Conservation (phyloP, 2,329 filamentous ascomycete species). For the Chrysoporthe deuterocubensis region DNA sequence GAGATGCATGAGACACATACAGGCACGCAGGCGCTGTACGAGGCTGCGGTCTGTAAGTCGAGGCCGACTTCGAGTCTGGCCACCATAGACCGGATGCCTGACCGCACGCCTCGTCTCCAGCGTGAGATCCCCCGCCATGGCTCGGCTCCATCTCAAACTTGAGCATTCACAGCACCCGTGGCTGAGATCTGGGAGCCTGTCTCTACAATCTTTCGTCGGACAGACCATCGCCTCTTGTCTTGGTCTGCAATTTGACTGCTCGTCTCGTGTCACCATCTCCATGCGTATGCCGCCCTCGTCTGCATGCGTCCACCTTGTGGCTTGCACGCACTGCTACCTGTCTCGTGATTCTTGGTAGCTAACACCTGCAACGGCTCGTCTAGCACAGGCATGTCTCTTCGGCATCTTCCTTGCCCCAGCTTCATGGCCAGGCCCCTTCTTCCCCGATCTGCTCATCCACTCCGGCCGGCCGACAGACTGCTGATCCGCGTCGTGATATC, state of each 20-base stretch:
- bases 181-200: slow-evolving; percentile 6
- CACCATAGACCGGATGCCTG: slow-evolving; percentile 1
- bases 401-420: background rate
- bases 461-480: background rate
- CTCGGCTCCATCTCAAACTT: slow-evolving; percentile 28
- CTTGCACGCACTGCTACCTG: slow-evolving; percentile 18
- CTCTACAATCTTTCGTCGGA: slow-evolving; percentile 3
- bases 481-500: background rate
- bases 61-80: background rate
- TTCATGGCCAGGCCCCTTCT: background rate
- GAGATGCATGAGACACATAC: background rate
- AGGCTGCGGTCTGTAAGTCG: background rate
- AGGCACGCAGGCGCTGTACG: background rate
- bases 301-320: slow-evolving; percentile 20
- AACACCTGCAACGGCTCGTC: background rate
- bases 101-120: background rate
- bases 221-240: slow-evolving; percentile 21
- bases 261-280: slow-evolving; percentile 17
- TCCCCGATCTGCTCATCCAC: background rate
- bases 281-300: slow-evolving; percentile 2
- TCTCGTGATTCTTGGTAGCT: slow-evolving; percentile 13
- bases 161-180: slow-evolving; percentile 25
- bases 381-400: background rate
- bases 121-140: slow-evolving; percentile 8
- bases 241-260: slow-evolving; percentile 22